Evolutionary conservation across 1,139 yeast species (phyloP), one percentile per base, ranked within the genome.

Genomic region (Diutina neorugosa): DNA sequence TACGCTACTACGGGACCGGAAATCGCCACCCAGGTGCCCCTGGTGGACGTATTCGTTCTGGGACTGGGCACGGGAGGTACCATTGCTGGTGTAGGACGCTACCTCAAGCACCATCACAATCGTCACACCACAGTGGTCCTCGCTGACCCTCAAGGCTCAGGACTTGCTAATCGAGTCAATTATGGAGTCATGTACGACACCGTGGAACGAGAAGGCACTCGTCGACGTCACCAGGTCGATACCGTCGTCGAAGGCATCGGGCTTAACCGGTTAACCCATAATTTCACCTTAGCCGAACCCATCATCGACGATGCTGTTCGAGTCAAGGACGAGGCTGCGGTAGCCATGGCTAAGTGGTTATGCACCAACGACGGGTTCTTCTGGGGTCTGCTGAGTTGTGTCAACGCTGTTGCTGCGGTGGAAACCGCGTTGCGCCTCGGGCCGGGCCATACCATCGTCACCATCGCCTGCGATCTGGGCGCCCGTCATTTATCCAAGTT

Each of bases 91-190:
- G 95, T 90, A 1, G 78, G 95, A 0, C 76, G 74, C 56, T 90
- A 71, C 64, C 71, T 93, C 55, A 88, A 88, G 61, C 80, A 79
- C 55, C 64, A 69, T 52, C 59, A 69, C 19, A 66, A 73, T 1
- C 51, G 59, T 0, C 60, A 77, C 1, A 60, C 65, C 6, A 31
- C 37, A 11, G 76, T 82, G 1, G 73, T 87, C 1, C 70, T 93
- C 43, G 96, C 97, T 0, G 98, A 93, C 65, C 98, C 98, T 0
- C 98, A 89, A 62, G 98, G 98, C 0, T 83, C 94, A 12, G 98
- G 98, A 0, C 77, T 93, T 59, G 86, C 77, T 62, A 90, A 93
- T 68, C 73, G 96, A 57, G 80, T 93, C 54, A 88, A 88, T 61
- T 82, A 71, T 62, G 97, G 97, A 1, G 98, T 93, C 6, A 89